Evolutionary conservation across 306 rosid genomes (phyloP), one percentile per base, ranked within the genome.

Genomic region (Carpinus fangiana): DNA sequence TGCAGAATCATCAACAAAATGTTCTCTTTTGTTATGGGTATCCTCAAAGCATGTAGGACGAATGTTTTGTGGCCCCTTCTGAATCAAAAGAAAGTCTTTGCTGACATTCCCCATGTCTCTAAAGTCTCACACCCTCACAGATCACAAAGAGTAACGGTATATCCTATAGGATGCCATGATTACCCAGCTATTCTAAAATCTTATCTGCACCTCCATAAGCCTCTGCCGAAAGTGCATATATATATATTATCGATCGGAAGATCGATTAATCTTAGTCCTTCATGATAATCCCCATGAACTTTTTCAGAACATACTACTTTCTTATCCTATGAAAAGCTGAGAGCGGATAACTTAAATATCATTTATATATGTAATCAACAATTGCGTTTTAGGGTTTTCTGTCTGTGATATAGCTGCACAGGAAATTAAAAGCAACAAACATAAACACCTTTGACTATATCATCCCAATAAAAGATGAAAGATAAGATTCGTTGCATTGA

Each of bases 61-160:
- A 86, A 84, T 86, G 89, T 67, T 31, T 8, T 73, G 51, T 60
- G 65, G 78, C 74, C 83, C 82, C 56, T 59, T 73, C 72, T 3
- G 47, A 73, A 85, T 79, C 90, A 84, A 88, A 90, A 82, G 78
- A 41, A 11, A 66, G 61, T 87, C 73, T 46, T 38, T 80, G 79
- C 75, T 82, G 84, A 87, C 83, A 87, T 87, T 89, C 87, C 76
- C 52, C 68, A 12, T 47, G 41, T 73, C 66, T 78, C 52, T 48
- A 7, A 82, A 85, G 96, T 86, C 91, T 78, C 87, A 76, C 69
- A 23, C 86, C 26, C 34, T 7, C 23, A 55, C 8, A 41, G 45
- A 41, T 41, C 23, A 1, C 26, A 55, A 28, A 57, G 12, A 20
- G 28, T 8, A 8, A 21, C n/a, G 8, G 71, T 65, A 75, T 43